phyloP scores from a whole-genome alignment of 768 basidiomycete species.

The Leccinum variicolor region DNA sequence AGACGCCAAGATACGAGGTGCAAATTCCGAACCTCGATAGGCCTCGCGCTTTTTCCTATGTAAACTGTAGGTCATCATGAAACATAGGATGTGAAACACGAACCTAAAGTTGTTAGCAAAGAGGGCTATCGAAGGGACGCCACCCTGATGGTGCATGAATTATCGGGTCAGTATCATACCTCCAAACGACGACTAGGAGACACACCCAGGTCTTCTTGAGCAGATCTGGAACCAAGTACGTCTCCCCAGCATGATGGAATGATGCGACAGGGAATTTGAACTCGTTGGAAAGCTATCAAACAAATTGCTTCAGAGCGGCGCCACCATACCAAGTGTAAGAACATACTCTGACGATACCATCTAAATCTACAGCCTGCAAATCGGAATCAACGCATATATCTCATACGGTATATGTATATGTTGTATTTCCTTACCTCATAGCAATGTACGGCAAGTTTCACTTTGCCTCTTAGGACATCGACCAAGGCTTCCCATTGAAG shows the following conservation, averaged over 20 bases:
- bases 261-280: slow-evolving; percentile 78
- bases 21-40: slow-evolving; percentile 77
- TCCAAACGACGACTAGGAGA: background rate
- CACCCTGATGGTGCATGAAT: slow-evolving; percentile 40
- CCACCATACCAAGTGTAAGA: background rate
- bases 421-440: slow-evolving; percentile 29
- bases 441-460: slow-evolving; percentile 46
- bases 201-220: slow-evolving; percentile 66
- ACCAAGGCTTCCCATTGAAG: slow-evolving; percentile 78
- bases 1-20: slow-evolving; percentile 68
- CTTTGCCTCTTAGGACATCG: slow-evolving; percentile 73
- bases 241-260: slow-evolving; percentile 78
- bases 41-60: slow-evolving; percentile 75
- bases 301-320: background rate
- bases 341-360: slow-evolving; percentile 64
- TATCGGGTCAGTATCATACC: background rate
- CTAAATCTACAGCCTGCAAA: slow-evolving; percentile 62
- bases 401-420: background rate
- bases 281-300: slow-evolving; percentile 67
- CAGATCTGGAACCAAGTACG: slow-evolving; percentile 76
- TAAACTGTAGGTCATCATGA: background rate
- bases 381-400: background rate
- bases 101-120: slow-evolving; percentile 56
- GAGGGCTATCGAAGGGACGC: slow-evolving; percentile 72
- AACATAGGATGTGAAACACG: background rate